Conservation (phyloP, 2,329 filamentous ascomycete genomes). For the Apiospora marii region DNA sequence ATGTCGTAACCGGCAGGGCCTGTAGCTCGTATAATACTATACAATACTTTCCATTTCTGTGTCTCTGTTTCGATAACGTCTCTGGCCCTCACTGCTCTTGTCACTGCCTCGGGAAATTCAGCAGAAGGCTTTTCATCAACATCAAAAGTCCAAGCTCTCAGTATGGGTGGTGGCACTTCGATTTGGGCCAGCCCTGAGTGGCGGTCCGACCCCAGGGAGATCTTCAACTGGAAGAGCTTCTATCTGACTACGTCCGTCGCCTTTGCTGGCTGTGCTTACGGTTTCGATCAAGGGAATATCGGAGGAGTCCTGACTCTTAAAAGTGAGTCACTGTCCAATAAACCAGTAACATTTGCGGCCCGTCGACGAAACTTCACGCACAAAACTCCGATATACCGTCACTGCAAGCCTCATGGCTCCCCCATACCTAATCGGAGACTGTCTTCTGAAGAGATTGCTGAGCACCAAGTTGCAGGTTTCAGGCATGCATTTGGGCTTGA, state of each 20-base stretch:
- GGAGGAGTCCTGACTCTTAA: conserved; percentile 47
- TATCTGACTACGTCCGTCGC: conserved; percentile 44
- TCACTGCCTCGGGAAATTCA: neutral
- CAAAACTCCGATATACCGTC: neutral
- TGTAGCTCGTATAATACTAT: neutral
- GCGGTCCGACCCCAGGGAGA: conserved; percentile 46
- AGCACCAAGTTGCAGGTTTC: conserved; percentile 32
- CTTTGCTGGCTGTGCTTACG: conserved; percentile 48
- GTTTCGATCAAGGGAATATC: conserved; percentile 50
- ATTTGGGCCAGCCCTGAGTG: conserved; percentile 48
- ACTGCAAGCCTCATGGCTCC: neutral
- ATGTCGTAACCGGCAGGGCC: neutral
- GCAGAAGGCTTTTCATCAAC: neutral
- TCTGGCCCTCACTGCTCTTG: neutral
- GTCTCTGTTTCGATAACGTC: neutral
- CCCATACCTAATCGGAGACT: neutral
- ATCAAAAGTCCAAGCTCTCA: neutral
- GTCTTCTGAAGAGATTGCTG: neutral
- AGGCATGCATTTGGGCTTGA: conserved; percentile 45
- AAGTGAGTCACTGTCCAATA: conserved; percentile 27
- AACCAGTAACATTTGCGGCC: neutral
- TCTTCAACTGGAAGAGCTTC: conserved; percentile 46
- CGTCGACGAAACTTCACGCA: neutral
- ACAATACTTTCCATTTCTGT: neutral
- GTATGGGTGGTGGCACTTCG: conserved; percentile 48